Percentiles rank a stretch among this genome's conserved stretches.
These are phyloP conservation scores for Purpureocillium takamizusanense DNA, from an alignment of 2,329 filamentous ascomycete genomes.

Conservation along the genomic window DNA sequence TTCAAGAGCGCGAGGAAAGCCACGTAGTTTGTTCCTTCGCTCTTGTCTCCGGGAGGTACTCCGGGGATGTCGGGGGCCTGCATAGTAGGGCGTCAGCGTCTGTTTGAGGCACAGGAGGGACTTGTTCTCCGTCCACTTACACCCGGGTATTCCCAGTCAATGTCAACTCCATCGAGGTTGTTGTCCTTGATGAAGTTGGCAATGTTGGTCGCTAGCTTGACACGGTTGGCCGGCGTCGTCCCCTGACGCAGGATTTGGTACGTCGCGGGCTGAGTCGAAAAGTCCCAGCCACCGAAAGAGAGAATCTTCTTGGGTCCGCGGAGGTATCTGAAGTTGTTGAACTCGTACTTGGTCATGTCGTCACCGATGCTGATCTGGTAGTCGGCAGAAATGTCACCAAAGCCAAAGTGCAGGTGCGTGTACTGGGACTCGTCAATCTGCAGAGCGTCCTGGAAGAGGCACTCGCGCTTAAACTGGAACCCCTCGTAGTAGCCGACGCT, in stretches of 20 bases:
- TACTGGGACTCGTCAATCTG: slow-evolving; percentile 13
- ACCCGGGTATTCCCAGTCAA: slow-evolving; percentile 38
- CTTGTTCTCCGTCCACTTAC: slow-evolving; percentile 8
- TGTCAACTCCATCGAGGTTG: slow-evolving; percentile 31
- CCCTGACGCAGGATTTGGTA: slow-evolving; percentile 20
- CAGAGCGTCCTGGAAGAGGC: slow-evolving; percentile 20
- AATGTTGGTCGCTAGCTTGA: slow-evolving; percentile 24
- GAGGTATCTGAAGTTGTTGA: slow-evolving; percentile 18
- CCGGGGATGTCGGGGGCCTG: slow-evolving; percentile 15
- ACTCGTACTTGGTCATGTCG: slow-evolving; percentile 14
- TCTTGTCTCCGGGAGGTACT: slow-evolving; percentile 12
- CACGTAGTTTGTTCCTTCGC: slow-evolving; percentile 21
- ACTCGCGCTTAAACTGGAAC: slow-evolving; percentile 18
- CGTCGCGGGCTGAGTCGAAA: slow-evolving; percentile 15
- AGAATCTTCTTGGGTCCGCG: slow-evolving; percentile 21
- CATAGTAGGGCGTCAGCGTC: too few species aligned
- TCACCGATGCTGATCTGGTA: slow-evolving; percentile 11
- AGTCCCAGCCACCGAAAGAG: slow-evolving; percentile 26
- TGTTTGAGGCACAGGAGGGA: too few species aligned
- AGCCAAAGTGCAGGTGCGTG: slow-evolving; percentile 24
- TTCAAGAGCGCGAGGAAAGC: slow-evolving; percentile 21
- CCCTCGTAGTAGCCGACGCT: slow-evolving; percentile 24
- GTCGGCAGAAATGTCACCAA: slow-evolving; percentile 13
- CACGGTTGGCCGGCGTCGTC: slow-evolving; percentile 23
- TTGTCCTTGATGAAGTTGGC: slow-evolving; percentile 28